Evolutionary conservation across 2,329 filamentous ascomycete genomes (phyloP), one percentile per base, ranked within the genome.

Genomic region (Diaporthe sp.): DNA sequence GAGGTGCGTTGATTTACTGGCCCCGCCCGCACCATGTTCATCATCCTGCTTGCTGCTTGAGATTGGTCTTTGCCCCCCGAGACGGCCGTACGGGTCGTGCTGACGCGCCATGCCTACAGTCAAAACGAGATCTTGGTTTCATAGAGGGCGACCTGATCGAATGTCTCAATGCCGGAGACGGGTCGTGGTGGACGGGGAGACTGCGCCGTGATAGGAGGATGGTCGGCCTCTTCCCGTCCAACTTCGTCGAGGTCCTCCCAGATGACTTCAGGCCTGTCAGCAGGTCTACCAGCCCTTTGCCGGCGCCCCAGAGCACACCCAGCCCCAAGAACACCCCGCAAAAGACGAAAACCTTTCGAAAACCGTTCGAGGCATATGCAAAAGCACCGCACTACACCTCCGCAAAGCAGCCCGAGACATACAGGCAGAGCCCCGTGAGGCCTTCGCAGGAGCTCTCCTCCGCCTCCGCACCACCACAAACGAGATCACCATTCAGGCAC

Each of bases 121-220:
- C 94, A 33, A 97, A 97, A 87, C 92, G 94, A 83, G 97, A 99
- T 82, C 89, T 99, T 74, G 97, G 97, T 22, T 99, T 99, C 84
- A 94, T 99, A 79, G 97, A 99, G 84, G 97, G 97, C 77, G 97
- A 99, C 84, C 85, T 99, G 78, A 99, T 99, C 83, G 97, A 99
- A 90, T 98, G 96, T 81, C 89, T 99, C 71, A 99, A 99, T 83
- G 97, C 97, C 28, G 97, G 97, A 77, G 97, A 99, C 85, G 97
- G 97, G 70, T 96, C 95, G 61, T 99, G 97, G 97, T 99, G 97
- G 97, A 98, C 96, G 85, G 97, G 97, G 64, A 92, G 96, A 77
- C 86, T 99, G 81, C 94, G 93, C 81, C 92, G 97, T 79, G 97
- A 99, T 85, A 93, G 94, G 83, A 92, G 96, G 81, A 95, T 96